phyloP scores from a whole-genome alignment of 2,329 filamentous ascomycete genomes.

The Scolecobasidium constrictum region DNA sequence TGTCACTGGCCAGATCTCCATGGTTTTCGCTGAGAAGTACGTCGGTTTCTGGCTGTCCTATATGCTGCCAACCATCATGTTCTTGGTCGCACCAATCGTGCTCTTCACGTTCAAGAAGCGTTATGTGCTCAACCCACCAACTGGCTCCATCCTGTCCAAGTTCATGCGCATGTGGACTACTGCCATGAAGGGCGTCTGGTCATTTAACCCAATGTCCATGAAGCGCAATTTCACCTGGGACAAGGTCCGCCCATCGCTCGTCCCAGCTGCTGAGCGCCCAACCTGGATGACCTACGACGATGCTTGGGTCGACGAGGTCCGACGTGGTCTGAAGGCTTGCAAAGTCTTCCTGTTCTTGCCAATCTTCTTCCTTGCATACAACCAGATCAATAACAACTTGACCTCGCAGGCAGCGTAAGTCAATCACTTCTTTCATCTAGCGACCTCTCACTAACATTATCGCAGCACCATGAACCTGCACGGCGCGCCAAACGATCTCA shows the following conservation, averaged over 20 bases:
- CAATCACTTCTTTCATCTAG: too few species aligned
- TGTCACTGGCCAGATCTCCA: slow-evolving; percentile 23
- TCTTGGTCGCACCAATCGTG: slow-evolving; percentile 49
- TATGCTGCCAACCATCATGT: slow-evolving; percentile 55
- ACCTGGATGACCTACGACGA: slow-evolving; percentile 72
- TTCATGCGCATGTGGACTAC: slow-evolving; percentile 49
- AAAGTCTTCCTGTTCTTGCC: slow-evolving; percentile 47
- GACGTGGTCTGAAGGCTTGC: slow-evolving; percentile 43
- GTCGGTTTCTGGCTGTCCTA: slow-evolving; percentile 67
- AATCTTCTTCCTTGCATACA: slow-evolving; percentile 58
- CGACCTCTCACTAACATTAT: not conserved
- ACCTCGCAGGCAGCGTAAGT: slow-evolving; percentile 58
- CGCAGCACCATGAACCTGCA: slow-evolving; percentile 48
- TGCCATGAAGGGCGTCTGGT: slow-evolving; percentile 48
- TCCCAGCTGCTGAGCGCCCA: slow-evolving; percentile 44
- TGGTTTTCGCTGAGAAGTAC: slow-evolving; percentile 28
- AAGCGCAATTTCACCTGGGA: slow-evolving; percentile 52
- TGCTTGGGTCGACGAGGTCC: slow-evolving; percentile 68
- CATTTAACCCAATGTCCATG: slow-evolving; percentile 44
- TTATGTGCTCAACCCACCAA: slow-evolving; percentile 51
- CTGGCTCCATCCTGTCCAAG: slow-evolving; percentile 57
- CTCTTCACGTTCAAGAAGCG: slow-evolving; percentile 48
- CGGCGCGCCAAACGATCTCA: slow-evolving; percentile 66
- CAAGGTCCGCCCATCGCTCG: slow-evolving; percentile 50
- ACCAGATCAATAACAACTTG: slow-evolving; percentile 57